Evolutionary conservation across 1,139 yeast genomes (phyloP), one percentile per base, ranked within the genome.

Genomic region (Debaryomyces subglobosus): DNA sequence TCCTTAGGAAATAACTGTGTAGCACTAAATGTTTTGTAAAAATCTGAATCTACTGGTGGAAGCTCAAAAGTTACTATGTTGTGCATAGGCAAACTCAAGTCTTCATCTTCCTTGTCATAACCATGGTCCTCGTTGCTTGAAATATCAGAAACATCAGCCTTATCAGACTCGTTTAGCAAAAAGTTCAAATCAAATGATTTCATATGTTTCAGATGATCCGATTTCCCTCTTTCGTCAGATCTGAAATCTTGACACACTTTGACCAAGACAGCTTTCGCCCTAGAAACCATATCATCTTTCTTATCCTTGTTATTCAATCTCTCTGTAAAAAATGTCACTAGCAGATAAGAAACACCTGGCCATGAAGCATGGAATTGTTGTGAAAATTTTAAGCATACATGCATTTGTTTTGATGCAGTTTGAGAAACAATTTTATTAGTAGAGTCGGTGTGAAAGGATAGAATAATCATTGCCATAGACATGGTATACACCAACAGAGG

Each of bases 391-490:
- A 56, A 39, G 23, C 60, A 54, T 7, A 36, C 45, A 13, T 49
- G 45, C 33, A 50, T 24, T 41, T 57, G 61, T 30, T 43, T 49
- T 32, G 34, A 20, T 12, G 61, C 53, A 2, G 55, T 52, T 37
- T 47, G 36, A 20, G 55, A 50, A 24, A 58, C 60, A 15, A 57
- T 43, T 12, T 34, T 44, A 37, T 54, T 53, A n/a, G 44, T 35
- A 5, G 59, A 53, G 15, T 55, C 54, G 9, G 52, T 47, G 43
- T 58, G 60, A 33, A 57, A 54, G 8, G 53, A 49, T 10, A 59
- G 41, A 20, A 59, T 45, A 3, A 55, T 44, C 48, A 55, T 45
- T 5, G 55, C 48, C 39, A 58, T 39, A 3, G 58, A 40, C 38
- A 44, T 51, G 20, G 49, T 47, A 39, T 56, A 58, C 18, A 56